Evolutionary conservation across 2,329 filamentous ascomycete species (phyloP), one percentile per base, ranked within the genome.

Genomic region (Xylariaceae sp.): DNA sequence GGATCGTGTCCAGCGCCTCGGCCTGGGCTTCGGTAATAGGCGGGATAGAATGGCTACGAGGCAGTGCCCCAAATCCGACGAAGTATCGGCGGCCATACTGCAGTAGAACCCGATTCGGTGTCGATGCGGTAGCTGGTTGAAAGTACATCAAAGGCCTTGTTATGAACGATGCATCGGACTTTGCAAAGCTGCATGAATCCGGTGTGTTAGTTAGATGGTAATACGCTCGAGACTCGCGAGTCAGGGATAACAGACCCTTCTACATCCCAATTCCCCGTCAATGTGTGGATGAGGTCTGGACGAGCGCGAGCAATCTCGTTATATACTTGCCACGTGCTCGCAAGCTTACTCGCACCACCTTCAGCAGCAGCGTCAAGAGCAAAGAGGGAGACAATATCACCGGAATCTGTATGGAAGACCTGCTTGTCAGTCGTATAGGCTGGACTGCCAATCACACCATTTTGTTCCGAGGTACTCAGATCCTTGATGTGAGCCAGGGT

Each of bases 401-500:
- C 79, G 0, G 68, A 66, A 62, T 88, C 85, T 0, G 82, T 88
- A 67, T 88, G 86, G 63, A 87, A 87, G 5, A 81, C 79, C 66
- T 84, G 84, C 65, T 84, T 85, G 53, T 87, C 83, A 0, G 80
- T 75, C 0, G 83, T 86, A 67, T 85, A 86, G 0, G 83, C 81
- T 0, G 83, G 83, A 1, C 79, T 78, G 2, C 83, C 82, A 46
- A 87, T 86, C 2, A 73, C 71, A 21, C 69, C 70, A 18, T 67
- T 68, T 16, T 71, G 66, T 1, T 55, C 54, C 2, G 62, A 52
- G 10, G 60, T 56, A 18, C 62, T 76, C 7, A 89, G 73, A 60
- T 89, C 85, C 67, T 84, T 88, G 71, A 89, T 84, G 59, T 89
- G 86, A 2, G 78, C 74, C 2, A 85, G 68, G 5, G 84, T 78